Conservation (phyloP, 768 basidiomycete genomes). For the Podaxis sp. region DNA sequence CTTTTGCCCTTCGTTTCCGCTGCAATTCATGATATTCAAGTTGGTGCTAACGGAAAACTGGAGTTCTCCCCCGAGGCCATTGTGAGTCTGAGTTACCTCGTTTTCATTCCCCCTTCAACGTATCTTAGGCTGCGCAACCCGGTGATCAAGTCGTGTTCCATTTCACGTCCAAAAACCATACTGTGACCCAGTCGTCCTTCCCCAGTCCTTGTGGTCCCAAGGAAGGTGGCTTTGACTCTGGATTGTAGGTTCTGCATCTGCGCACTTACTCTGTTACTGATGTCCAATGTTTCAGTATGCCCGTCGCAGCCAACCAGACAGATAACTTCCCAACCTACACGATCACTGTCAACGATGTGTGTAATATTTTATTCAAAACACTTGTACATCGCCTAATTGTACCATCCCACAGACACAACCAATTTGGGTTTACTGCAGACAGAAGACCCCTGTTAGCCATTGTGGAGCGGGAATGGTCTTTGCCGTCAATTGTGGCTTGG, state of each 20-base stretch:
- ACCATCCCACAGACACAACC: constrained; percentile 43
- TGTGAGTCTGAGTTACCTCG: constrained; percentile 31
- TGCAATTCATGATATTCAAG: constrained; percentile 52
- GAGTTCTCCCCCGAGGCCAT: constrained; percentile 53
- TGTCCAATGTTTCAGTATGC: constrained; percentile 34
- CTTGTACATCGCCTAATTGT: neutral
- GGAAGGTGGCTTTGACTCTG: constrained; percentile 54
- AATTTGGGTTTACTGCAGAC: constrained; percentile 60
- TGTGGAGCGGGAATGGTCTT: constrained; percentile 70
- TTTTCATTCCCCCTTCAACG: neutral
- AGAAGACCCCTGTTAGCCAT: constrained; percentile 52
- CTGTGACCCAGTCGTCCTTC: constrained; percentile 52
- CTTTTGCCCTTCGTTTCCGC: constrained; percentile 50
- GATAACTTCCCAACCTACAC: constrained; percentile 50
- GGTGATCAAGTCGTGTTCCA: constrained; percentile 65
- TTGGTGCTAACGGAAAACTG: constrained; percentile 44
- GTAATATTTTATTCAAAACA: constrained; percentile 17
- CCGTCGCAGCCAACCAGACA: constrained; percentile 52
- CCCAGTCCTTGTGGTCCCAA: constrained; percentile 51
- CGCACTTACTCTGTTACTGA: constrained; percentile 15
- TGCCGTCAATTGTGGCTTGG: constrained; percentile 59
- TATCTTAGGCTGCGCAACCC: constrained; percentile 39
- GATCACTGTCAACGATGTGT: constrained; percentile 47
- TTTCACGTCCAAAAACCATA: constrained; percentile 59
- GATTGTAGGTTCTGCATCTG: constrained; percentile 44